Percentiles rank a stretch among this genome's conserved stretches.
Conservation (phyloP, 768 basidiomycete species). For the Pisolithus albus region DNA sequence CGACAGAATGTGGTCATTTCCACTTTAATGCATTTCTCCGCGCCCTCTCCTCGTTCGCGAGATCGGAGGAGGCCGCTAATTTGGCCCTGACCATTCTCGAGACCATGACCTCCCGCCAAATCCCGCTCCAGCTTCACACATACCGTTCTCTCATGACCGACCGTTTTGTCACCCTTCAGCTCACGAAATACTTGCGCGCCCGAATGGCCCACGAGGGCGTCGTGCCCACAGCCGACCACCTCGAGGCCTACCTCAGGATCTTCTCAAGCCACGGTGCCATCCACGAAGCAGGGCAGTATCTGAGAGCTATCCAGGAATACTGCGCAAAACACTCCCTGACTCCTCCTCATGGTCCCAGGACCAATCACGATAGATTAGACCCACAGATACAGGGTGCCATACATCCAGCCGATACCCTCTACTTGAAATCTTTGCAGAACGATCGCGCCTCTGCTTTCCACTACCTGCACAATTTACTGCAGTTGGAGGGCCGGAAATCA, state of each 20-base stretch:
- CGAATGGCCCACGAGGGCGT: constrained; percentile 36
- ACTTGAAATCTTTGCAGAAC: constrained; percentile 35
- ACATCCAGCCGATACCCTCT: constrained; percentile 36
- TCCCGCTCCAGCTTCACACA: constrained; percentile 36
- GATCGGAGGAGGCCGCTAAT: constrained; percentile 34
- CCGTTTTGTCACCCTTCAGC: constrained; percentile 43
- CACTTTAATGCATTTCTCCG: constrained; percentile 50
- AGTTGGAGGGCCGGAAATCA: constrained; percentile 14
- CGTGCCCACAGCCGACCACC: constrained; percentile 35
- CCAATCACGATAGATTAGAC: background rate
- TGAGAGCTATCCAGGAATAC: constrained; percentile 31
- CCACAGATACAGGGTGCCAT: constrained; percentile 14
- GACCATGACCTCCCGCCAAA: constrained; percentile 41
- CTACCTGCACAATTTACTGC: constrained; percentile 38
- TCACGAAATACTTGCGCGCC: constrained; percentile 41
- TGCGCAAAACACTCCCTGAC: constrained; percentile 13
- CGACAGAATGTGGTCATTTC: constrained; percentile 17
- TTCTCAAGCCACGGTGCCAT: constrained; percentile 40
- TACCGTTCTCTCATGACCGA: constrained; percentile 43
- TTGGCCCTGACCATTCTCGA: constrained; percentile 36
- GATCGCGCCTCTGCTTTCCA: constrained; percentile 40
- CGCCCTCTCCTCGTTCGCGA: constrained; percentile 39
- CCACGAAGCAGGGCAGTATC: constrained; percentile 35
- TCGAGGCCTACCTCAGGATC: constrained; percentile 43
- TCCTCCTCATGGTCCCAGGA: constrained; percentile 16